Evolutionary conservation across 2,329 filamentous ascomycete genomes (phyloP), one percentile per base, ranked within the genome.

Genomic region (Aspergillus proliferans): DNA sequence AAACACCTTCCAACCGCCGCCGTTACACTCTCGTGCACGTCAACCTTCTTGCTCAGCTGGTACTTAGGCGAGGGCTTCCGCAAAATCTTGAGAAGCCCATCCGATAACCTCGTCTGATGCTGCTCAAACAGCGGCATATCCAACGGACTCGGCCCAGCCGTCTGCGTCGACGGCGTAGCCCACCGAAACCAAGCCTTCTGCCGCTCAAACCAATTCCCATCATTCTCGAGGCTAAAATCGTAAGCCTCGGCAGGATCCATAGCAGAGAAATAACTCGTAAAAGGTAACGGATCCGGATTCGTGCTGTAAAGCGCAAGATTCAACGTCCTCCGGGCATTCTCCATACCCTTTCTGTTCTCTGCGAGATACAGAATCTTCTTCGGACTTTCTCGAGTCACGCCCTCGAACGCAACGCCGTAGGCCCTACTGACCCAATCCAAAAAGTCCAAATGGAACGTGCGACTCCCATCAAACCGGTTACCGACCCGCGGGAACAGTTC

Each of bases 1-100:
- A 72, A 58, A 51, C 66, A 70, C 47, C 61, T 66, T n/a, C 70
- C 70, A 46, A 68, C 59, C 2, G 64, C 54, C 19, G 69, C 70
- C 19, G 64, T 68, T 21, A 72, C 48, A 9, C 58, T 63, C 50
- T 72, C 70, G 18, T 59, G 58, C 1, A 64, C 46, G 12, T 52
- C 49, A 6, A 44, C 47, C 15, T 50, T 49, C 3, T 47, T 44
- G 8, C 21, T 34, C 5, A 30, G 15, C 2, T 28, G 9, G 2
- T 24, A 18, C 8, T 49, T 50, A 4, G 48, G 24, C 14, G 43
- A 22, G 24, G 33, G 36, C 21, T 52, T 47, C 42, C 61, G 56
- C 26, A 70, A 60, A 14, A 68, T 44, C 38, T 61, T 65, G 6
- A 69, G 48, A 33, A 70, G 57, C 39, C 64, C 60, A 41, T 59